phyloP scores from a whole-genome alignment of 2,329 filamentous ascomycete genomes.

The Botryotinia convoluta region DNA sequence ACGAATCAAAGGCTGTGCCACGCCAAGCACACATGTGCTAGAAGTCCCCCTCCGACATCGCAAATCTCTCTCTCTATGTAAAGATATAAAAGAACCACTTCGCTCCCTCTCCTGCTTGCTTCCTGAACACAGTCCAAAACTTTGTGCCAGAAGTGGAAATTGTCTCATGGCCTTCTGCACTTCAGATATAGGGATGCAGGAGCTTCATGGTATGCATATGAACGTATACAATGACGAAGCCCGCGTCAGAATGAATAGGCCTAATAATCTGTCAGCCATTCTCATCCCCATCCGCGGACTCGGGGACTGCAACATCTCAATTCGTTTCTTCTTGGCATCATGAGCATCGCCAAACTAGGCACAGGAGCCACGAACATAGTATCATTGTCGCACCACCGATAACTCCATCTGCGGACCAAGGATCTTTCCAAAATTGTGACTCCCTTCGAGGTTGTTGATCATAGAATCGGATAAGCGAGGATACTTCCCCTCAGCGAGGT shows the following conservation, averaged over 20 bases:
- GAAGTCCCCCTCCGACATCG: neutral
- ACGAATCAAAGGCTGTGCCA: neutral
- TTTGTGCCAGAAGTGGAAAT: too few species aligned
- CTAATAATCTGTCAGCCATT: neutral
- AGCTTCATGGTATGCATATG: rapidly evolving
- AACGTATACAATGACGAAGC: too few species aligned
- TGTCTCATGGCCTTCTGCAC: rapidly evolving
- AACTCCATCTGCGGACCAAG: neutral
- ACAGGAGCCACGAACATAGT: neutral
- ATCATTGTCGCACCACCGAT: neutral
- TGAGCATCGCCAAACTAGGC: neutral
- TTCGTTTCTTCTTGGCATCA: rapidly evolving
- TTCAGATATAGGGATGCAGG: neutral
- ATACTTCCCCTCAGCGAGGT: neutral
- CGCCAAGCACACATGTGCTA: neutral
- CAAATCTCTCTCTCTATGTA: neutral
- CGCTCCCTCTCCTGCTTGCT: rapidly evolving
- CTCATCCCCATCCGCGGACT: neutral
- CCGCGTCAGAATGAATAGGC: too few species aligned
- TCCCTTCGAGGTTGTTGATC: neutral
- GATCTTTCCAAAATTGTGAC: neutral
- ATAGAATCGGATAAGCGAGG: neutral
- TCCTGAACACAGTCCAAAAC: neutral
- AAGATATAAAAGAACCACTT: neutral
- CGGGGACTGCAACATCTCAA: rapidly evolving